A percentile compares a stretch with the other conserved stretches of the same genome.
These are phyloP conservation scores for Phytophthora palmivora DNA, from an alignment of 352 stramenopile genomes.

Conservation along the genomic window DNA sequence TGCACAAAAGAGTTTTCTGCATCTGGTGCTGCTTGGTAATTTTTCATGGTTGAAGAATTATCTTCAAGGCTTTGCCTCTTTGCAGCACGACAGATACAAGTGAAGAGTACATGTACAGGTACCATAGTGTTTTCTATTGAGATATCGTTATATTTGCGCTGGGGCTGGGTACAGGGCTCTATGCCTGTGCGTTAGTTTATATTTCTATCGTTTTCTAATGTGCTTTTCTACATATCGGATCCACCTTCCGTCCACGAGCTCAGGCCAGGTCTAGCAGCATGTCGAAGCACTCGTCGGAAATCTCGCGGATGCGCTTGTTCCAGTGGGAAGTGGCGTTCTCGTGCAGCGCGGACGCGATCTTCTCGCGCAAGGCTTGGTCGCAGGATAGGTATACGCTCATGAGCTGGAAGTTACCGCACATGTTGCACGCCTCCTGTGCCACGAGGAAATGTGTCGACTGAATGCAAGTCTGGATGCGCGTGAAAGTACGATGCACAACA, in stretches of 20 bases:
- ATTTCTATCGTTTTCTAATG: conserved; percentile 41
- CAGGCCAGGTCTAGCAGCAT: conserved; percentile 81
- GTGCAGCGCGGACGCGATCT: conserved; percentile 69
- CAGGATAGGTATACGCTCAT: conserved; percentile 74
- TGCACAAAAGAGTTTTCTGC: too few relatives aligned
- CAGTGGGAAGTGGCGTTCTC: conserved; percentile 71
- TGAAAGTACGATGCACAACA: conserved; percentile 58
- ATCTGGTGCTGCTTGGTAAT: not conserved
- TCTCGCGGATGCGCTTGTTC: conserved; percentile 79
- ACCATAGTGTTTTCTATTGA: conserved; percentile 41
- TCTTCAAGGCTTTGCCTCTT: conserved; percentile 29
- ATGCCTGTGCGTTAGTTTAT: conserved; percentile 32
- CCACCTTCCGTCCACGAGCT: not conserved
- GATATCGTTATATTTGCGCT: conserved; percentile 29
- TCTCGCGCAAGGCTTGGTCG: conserved; percentile 63
- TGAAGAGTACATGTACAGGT: conserved; percentile 15
- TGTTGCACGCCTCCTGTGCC: conserved; percentile 67
- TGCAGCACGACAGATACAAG: too few relatives aligned
- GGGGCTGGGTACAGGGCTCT: conserved; percentile 26
- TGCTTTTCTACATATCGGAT: conserved; percentile 14
- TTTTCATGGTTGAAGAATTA: conserved; percentile 3
- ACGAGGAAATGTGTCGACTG: conserved; percentile 78
- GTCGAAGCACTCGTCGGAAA: conserved; percentile 86
- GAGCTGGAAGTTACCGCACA: conserved; percentile 72
- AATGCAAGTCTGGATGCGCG: conserved; percentile 58